Conservation (phyloP, 192 early-diverging fungal species). For the Rhizophagus sp. region DNA sequence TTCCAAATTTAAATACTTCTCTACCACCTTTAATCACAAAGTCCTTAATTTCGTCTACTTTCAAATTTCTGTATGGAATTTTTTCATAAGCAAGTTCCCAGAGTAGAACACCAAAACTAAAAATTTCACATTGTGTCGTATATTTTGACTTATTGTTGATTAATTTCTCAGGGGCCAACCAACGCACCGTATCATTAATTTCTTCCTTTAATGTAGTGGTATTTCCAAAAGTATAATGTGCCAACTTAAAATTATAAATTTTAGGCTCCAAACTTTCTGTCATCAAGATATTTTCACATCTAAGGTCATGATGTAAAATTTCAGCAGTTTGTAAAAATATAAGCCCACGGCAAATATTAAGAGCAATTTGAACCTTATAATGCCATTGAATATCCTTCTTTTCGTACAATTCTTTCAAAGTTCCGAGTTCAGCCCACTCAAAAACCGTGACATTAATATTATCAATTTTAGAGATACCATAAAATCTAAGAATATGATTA, state of each 20-base stretch:
- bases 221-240: too few species aligned
- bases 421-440: slow-evolving; percentile 29
- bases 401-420: slow-evolving; percentile 5
- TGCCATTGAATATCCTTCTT: background rate
- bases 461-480: slow-evolving; percentile 7
- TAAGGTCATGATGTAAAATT: slow-evolving; percentile 25
- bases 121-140: background rate
- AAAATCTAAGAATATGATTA: slow-evolving; percentile 19
- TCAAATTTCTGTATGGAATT: background rate
- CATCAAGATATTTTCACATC: slow-evolving; percentile 26
- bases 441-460: background rate
- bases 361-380: slow-evolving; percentile 11
- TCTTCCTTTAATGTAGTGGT: background rate
- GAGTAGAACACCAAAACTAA: background rate
- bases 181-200: background rate
- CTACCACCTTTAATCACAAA: background rate
- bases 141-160: background rate
- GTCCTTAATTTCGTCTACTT: background rate
- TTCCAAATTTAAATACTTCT: background rate
- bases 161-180: slow-evolving; percentile 28
- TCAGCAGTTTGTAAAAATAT: background rate
- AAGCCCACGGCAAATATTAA: slow-evolving; percentile 18
- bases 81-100: background rate
- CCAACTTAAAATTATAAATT: too few species aligned
- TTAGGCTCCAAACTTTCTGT: background rate